A percentile compares a stretch with the other conserved stretches of the same genome.
phyloP scores from a whole-genome alignment of 2,329 filamentous ascomycete genomes.

The Talaromyces sp. region DNA sequence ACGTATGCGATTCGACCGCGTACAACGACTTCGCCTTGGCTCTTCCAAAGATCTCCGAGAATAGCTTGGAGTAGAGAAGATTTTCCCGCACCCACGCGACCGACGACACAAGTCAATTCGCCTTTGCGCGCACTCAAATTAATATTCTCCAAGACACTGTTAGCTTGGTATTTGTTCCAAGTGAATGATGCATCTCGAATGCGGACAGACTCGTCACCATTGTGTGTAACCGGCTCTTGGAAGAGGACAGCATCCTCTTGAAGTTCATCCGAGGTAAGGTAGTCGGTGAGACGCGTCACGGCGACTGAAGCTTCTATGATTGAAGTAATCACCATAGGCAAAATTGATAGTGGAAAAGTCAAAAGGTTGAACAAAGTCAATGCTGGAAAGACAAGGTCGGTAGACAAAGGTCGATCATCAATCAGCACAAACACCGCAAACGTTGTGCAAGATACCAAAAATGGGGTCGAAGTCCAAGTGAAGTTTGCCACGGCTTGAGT shows the following conservation, averaged over 20 bases:
- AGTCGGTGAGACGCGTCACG: conserved; percentile 77
- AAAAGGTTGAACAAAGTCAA: conserved; percentile 91
- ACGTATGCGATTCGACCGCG: conserved; percentile 86
- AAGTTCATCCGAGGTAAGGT: conserved; percentile 82
- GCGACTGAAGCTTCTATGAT: conserved; percentile 96
- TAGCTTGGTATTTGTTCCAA: conserved; percentile 79
- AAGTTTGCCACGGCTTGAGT: conserved; percentile 94
- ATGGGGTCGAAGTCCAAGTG: conserved; percentile 95
- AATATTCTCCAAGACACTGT: conserved; percentile 71
- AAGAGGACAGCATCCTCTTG: conserved; percentile 76
- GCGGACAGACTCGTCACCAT: conserved; percentile 79
- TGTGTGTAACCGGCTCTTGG: conserved; percentile 66
- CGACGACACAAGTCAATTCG: conserved; percentile 87
- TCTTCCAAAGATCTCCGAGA: conserved; percentile 88
- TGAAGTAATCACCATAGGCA: conserved; percentile 97
- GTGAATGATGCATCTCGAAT: conserved; percentile 86
- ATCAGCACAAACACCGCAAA: conserved; percentile 93
- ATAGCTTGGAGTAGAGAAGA: conserved; percentile 87
- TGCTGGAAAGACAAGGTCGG: conserved; percentile 93
- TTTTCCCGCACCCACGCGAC: conserved; percentile 91
- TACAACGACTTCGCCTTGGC: conserved; percentile 76
- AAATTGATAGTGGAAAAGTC: conserved; percentile 86
- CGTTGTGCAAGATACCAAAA: conserved; percentile 94
- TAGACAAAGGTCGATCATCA: conserved; percentile 74
- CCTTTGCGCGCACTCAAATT: conserved; percentile 88